Evolutionary conservation across 768 basidiomycete genomes (phyloP), one percentile per base, ranked within the genome.

Genomic region (Lyophyllum semitale): DNA sequence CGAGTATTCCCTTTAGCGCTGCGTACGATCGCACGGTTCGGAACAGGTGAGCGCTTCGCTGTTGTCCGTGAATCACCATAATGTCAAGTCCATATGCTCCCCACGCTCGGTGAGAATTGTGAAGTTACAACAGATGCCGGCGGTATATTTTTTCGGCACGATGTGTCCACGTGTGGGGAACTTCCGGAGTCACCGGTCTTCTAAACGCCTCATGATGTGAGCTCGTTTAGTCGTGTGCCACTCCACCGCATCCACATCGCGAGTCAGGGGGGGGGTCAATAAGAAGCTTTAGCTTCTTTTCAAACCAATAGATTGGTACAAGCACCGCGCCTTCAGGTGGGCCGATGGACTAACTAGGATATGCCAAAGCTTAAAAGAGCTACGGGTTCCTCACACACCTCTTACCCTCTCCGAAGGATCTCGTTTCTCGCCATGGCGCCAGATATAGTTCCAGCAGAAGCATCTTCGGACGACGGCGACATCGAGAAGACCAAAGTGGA

Each of bases 401-500:
- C 37, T 27, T 42, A 63, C 58, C 43, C 57, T 30, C 25, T 42
- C 38, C 38, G 59, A 56, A n/a, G 58, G 54, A 46, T 32, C 45
- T 15, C 23, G 7, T 25, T 9, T 45, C 44, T 35, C 17, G 25
- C 29, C 43, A 44, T 44, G 43, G 25, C 43, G 26, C 15, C 43
- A 12, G 27, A 44, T 3, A 25, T 29, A 27, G 15, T 12, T 15
- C 30, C 46, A 32, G 30, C 29, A 33, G 30, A 30, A 23, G 20
- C 46, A 20, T 20, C 32, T 7, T 33, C 22, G 46, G 22, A 20
- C 18, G 38, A 43, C 30, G 30, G 26, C 17, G 55, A 51, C 32
- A 15, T 58, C 13, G 63, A 59, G 45, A 40, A 58, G 42, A 54
- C 29, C 9, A 48, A 44, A 32, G 42, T 54, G 12, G 64, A 68